Evolutionary conservation across 495 filamentous ascomycete genomes (phyloP).

Genomic region (Lophiostoma macrostomum): DNA sequence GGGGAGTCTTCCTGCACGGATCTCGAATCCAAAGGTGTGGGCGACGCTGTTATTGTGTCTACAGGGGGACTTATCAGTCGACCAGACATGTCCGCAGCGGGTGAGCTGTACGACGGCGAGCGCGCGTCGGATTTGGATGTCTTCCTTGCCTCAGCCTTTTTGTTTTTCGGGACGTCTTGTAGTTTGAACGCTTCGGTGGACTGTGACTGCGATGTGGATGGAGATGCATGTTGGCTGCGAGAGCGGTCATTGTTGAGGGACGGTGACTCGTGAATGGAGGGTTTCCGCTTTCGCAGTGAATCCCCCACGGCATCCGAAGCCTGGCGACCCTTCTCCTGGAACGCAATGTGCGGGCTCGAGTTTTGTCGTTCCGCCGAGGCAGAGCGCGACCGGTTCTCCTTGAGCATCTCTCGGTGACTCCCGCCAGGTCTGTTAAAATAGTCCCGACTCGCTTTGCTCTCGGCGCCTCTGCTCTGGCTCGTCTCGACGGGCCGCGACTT

Average conservation of each 20-base stretch:
- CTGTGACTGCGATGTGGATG: conserved; percentile 33
- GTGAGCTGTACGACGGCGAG: conserved; percentile 20
- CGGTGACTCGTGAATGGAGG: conserved; percentile 43
- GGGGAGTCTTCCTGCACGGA: conserved; percentile 19
- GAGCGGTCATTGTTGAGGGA: conserved; percentile 43
- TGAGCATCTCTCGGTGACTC: conserved; percentile 37
- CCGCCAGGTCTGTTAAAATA: conserved; percentile 36
- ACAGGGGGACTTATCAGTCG: conserved; percentile 24
- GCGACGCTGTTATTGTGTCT: conserved; percentile 17
- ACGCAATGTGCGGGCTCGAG: conserved; percentile 83
- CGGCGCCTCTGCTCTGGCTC: conserved; percentile 3
- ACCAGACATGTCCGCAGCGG: conserved; percentile 15
- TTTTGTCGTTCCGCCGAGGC: conserved; percentile 50
- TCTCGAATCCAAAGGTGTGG: conserved; percentile 12
- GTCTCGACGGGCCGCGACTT: conserved; percentile 14
- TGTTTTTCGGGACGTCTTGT: conserved; percentile 70
- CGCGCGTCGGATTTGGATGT: conserved; percentile 51
- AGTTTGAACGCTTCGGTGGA: conserved; percentile 57
- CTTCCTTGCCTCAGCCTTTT: conserved; percentile 60
- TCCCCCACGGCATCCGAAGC: conserved; percentile 42
- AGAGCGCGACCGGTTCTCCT: conserved; percentile 51
- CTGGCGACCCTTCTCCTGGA: conserved; percentile 79
- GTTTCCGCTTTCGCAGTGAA: conserved; percentile 45
- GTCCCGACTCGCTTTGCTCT: conserved; percentile 31
- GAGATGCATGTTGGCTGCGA: conserved; percentile 35